Evolutionary conservation across 2,329 filamentous ascomycete genomes (phyloP), one percentile per base, ranked within the genome.

Genomic region (Decorospora gaudefroyi): DNA sequence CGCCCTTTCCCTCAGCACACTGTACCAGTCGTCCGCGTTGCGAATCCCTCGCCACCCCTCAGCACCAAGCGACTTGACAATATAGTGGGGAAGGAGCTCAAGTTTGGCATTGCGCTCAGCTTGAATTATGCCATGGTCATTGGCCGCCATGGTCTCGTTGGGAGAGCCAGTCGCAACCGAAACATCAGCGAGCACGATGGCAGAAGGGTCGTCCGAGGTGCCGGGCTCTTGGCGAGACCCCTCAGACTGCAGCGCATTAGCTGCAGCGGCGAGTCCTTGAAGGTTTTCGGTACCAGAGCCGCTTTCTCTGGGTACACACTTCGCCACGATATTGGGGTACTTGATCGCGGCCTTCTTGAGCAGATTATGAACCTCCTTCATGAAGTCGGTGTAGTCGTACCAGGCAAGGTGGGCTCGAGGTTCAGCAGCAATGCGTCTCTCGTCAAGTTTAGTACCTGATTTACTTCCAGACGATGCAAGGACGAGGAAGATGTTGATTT

Each of bases 401-500:
- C 53, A 53, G 4, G 51, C 52, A 27, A 54, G 29, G 13, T 53
- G 47, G 10, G 41, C 41, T n/a, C 42, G 38, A 23, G 46, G 32
- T 8, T 45, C 34, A 5, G 55, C 44, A 6, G 42, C 34, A 35
- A 61, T 58, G 46, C 56, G 57, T 25, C 52, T 59, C 25, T 61
- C 52, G 16, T 45, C 43, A 17, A 69, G 53, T 21, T 64, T 64
- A 36, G 49, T 67, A 17, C 83, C 83, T 50, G 87, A 86, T 60
- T 81, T 85, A 18, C 83, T 29, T n/a, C 30, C 21, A 3, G 28
- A 36, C 7, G 43, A 33, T 2, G 48, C 26, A n/a, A 49, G 44
- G 3, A 51, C 87, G 53, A 86, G 86, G 62, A 88, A 86, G n/a
- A 81, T 81, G 22, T 77, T 79, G 26, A 80, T 78, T 3, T 79